These are phyloP conservation scores for Neocucurbitaria cava DNA, from an alignment of 2,329 filamentous ascomycete genomes.

Conservation along the genomic window DNA sequence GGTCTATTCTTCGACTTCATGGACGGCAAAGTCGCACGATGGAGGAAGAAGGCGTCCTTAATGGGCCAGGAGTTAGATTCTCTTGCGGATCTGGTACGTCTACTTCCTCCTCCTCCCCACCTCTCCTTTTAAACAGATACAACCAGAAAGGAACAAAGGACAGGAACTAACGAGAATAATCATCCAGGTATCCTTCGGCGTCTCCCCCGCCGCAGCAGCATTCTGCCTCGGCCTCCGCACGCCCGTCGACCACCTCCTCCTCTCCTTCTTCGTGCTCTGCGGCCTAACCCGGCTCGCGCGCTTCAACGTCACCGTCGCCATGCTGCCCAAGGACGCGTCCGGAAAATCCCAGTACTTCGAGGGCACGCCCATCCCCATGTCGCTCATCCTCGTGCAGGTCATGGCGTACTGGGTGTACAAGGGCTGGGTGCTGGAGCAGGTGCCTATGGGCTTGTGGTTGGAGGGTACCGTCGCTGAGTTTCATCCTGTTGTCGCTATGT, in stretches of 20 bases:
- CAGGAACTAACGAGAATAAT: no score
- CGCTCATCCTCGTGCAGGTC: constrained; percentile 76
- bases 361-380: constrained; percentile 94
- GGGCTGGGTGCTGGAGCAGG: constrained; percentile 76
- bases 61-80: constrained; percentile 99
- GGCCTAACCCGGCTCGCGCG: constrained; percentile 91
- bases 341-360: constrained; percentile 97
- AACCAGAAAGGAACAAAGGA: no score
- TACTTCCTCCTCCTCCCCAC: neutral
- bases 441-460: constrained; percentile 78
- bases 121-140: no score
- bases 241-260: constrained; percentile 77
- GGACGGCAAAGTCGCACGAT: constrained; percentile 94
- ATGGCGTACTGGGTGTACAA: constrained; percentile 91
- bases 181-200: constrained; percentile 87
- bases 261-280: constrained; percentile 92
- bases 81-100: constrained; percentile 84
- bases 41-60: constrained; percentile 94
- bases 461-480: constrained; percentile 76
- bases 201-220: constrained; percentile 84
- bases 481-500: constrained; percentile 81
- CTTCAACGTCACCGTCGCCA: constrained; percentile 94
- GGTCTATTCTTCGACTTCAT: constrained; percentile 94
- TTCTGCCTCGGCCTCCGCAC: constrained; percentile 91
- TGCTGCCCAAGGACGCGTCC: constrained; percentile 86